Conservation (phyloP, 2,329 filamentous ascomycete species). For the Stagonosporopsis chrysanthemi region DNA sequence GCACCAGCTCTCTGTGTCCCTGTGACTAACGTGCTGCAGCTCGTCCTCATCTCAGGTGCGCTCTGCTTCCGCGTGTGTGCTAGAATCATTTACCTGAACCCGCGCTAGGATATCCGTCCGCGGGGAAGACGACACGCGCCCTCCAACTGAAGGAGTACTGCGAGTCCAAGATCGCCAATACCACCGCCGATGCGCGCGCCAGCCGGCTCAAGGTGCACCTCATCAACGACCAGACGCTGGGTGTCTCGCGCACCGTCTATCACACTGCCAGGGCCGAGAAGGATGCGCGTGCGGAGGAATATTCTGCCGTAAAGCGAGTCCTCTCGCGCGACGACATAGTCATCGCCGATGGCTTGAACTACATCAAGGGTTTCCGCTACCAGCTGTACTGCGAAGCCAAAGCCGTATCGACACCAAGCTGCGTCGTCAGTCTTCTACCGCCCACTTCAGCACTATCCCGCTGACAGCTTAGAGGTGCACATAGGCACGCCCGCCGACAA, state of each 20-base stretch:
- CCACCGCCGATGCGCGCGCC: constrained; percentile 53
- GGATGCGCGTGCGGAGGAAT: constrained; percentile 77
- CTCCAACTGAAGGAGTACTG: constrained; percentile 72
- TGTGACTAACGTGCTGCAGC: constrained; percentile 52
- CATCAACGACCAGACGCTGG: constrained; percentile 75
- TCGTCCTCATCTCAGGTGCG: constrained; percentile 63
- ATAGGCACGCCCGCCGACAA: constrained; percentile 64
- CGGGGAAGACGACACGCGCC: constrained; percentile 68
- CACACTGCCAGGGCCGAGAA: constrained; percentile 81
- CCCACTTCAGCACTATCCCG: not conserved
- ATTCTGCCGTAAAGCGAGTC: constrained; percentile 79
- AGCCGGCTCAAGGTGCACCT: constrained; percentile 71
- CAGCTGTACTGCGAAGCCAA: constrained; percentile 87
- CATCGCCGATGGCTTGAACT: constrained; percentile 81
- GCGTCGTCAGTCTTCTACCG: constrained; percentile 63
- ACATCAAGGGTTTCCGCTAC: constrained; percentile 90
- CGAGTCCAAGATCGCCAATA: constrained; percentile 62
- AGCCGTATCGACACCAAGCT: constrained; percentile 76
- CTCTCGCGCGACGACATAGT: constrained; percentile 77
- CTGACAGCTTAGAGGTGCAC: constrained; percentile 57
- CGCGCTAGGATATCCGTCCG: constrained; percentile 69
- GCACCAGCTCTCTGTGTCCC: constrained; percentile 14
- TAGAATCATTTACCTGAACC: constrained; percentile 57
- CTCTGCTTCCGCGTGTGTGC: constrained; percentile 1
- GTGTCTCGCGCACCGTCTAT: constrained; percentile 75